phyloP scores from a whole-genome alignment of 169 alveolate species.

The Perkinsus marinus region DNA sequence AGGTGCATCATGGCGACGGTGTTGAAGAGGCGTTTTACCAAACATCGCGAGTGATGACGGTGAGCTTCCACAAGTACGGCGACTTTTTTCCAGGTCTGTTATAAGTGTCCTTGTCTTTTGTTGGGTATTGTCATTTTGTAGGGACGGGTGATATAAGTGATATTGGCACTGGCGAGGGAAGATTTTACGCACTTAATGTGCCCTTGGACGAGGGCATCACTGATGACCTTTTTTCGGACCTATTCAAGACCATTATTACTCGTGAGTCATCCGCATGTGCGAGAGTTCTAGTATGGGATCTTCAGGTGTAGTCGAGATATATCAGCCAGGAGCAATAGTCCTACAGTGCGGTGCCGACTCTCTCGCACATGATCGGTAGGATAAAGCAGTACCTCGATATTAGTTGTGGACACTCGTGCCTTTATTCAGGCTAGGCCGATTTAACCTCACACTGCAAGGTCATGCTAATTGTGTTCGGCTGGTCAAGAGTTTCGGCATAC shows the following conservation, averaged over 20 bases:
- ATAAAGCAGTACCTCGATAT: background rate
- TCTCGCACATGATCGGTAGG: conserved; percentile 67
- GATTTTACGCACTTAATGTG: conserved; percentile 84
- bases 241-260: conserved; percentile 76
- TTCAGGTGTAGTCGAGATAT: conserved; percentile 51
- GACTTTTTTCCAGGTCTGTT: conserved; percentile 96
- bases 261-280: conserved; percentile 32
- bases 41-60: conserved; percentile 60
- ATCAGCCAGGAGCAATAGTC: conserved; percentile 93
- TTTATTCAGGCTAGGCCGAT: conserved; percentile 77
- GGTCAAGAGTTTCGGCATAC: conserved; percentile 45
- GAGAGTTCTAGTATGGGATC: too few relatives aligned
- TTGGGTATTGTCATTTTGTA: background rate
- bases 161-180: conserved; percentile 80
- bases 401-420: background rate
- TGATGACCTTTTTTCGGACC: conserved; percentile 77
- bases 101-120: too few relatives aligned
- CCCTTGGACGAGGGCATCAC: conserved; percentile 95
- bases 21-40: conserved; percentile 92
- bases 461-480: conserved; percentile 86
- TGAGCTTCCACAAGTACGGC: conserved; percentile 94
- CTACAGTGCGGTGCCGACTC: conserved; percentile 93
- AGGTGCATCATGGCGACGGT: conserved; percentile 87
- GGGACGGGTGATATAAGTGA: conserved; percentile 91
- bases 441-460: conserved; percentile 69